Evolutionary conservation across 169 alveolate genomes (phyloP).

Genomic region (Blepharisma undulans): DNA sequence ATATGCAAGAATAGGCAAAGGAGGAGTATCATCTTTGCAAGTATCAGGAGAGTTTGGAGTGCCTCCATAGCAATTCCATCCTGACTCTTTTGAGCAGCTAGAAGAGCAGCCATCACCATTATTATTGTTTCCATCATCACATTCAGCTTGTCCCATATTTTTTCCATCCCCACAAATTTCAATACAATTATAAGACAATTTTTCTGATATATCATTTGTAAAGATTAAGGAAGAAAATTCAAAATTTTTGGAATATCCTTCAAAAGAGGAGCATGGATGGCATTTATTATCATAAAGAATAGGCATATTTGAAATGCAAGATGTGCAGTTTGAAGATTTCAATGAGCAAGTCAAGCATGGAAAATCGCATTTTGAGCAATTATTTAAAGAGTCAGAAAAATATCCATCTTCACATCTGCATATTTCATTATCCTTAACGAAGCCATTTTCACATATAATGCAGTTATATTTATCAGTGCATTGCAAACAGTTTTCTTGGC

Average conservation of each 20-base stretch:
- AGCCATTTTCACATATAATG: too few relatives aligned
- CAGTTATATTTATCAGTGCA: not conserved
- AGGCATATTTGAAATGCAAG: too few relatives aligned
- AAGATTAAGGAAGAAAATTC: too few relatives aligned
- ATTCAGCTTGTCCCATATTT: not conserved
- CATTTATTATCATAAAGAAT: too few relatives aligned
- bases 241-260: too few relatives aligned
- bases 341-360: too few relatives aligned
- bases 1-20: too few relatives aligned
- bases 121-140: not conserved
- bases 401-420: not conserved
- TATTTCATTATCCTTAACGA: not conserved
- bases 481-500: not conserved
- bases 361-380: too few relatives aligned
- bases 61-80: constrained; percentile 22
- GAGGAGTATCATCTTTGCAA: constrained; percentile 10
- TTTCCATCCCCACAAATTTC: not conserved
- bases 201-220: not conserved
- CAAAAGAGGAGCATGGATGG: too few relatives aligned
- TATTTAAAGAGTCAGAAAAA: not conserved
- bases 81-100: not conserved
- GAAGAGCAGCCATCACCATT: constrained; percentile 2
- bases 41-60: not conserved
- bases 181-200: not conserved
- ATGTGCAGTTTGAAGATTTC: too few relatives aligned